A percentile compares a stretch with the other conserved stretches of the same genome.
phyloP scores from a whole-genome alignment of 345 rosid species.

The Rhodamnia rubescens region DNA sequence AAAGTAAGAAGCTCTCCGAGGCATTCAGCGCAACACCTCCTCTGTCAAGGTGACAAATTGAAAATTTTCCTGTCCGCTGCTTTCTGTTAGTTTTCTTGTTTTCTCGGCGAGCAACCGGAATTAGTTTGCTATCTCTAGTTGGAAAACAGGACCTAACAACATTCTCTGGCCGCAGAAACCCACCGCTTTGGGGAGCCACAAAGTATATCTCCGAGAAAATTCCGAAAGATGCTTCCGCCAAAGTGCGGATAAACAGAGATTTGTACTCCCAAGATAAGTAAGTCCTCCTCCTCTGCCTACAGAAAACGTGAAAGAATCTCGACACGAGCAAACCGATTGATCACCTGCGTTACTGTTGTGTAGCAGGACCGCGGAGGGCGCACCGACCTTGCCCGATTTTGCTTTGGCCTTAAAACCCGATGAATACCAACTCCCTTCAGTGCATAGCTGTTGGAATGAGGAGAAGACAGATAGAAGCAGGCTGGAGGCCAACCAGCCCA shows the following conservation, averaged over 20 bases:
- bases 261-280: conserved; percentile 84
- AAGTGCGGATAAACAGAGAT: conserved; percentile 90
- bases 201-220: conserved; percentile 86
- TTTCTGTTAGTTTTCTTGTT: not conserved
- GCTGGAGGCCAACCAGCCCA: conserved; percentile 9
- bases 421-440: conserved; percentile 69
- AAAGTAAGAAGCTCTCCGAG: conserved; percentile 71
- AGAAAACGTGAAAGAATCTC: not conserved
- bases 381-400: conserved; percentile 92
- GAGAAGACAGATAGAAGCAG: conserved; percentile 16
- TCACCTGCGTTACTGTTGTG: not conserved
- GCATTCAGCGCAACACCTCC: conserved; percentile 64
- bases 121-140: not conserved
- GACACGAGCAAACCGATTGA: not conserved
- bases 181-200: conserved; percentile 83
- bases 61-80: not conserved
- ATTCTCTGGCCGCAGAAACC: conserved; percentile 41
- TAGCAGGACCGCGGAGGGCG: conserved; percentile 79
- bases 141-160: not conserved
- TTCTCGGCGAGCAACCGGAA: not conserved
- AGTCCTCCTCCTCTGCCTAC: conserved; percentile 13
- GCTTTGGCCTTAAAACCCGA: conserved; percentile 90
- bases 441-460: conserved; percentile 40
- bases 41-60: conserved; percentile 57
- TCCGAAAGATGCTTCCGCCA: conserved; percentile 83